Percentiles rank a stretch among this genome's conserved stretches.
Conservation (phyloP, 148 eudicot species). For the Selenicereus undatus region DNA sequence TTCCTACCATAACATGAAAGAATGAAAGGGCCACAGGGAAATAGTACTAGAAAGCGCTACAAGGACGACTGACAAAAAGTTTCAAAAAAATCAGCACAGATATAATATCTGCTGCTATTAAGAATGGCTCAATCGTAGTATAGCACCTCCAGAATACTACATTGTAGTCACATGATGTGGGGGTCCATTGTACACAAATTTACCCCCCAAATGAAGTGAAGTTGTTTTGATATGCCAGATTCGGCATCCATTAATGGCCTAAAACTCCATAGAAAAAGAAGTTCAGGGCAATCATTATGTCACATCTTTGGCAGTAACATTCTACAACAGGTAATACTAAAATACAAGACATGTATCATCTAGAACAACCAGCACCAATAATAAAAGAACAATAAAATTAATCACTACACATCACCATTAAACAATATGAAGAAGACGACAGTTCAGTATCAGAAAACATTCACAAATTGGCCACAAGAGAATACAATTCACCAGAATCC, state of each 20-base stretch:
- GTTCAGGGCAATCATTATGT: neutral
- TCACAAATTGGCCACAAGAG: neutral
- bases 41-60: neutral
- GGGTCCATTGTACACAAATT: neutral
- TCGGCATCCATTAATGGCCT: neutral
- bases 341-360: neutral
- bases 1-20: neutral
- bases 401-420: neutral
- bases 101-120: neutral
- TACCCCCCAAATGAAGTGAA: neutral
- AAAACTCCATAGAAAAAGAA: neutral
- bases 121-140: neutral
- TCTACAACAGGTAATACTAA: neutral
- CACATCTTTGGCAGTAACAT: neutral
- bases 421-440: neutral
- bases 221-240: neutral
- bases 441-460: neutral
- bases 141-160: neutral
- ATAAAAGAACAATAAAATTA: neutral
- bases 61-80: neutral
- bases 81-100: neutral
- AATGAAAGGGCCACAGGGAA: neutral
- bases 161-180: neutral
- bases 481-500: neutral
- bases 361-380: neutral